Conservation (phyloP, 2,329 filamentous ascomycete genomes). For the Elsinoe fawcettii region DNA sequence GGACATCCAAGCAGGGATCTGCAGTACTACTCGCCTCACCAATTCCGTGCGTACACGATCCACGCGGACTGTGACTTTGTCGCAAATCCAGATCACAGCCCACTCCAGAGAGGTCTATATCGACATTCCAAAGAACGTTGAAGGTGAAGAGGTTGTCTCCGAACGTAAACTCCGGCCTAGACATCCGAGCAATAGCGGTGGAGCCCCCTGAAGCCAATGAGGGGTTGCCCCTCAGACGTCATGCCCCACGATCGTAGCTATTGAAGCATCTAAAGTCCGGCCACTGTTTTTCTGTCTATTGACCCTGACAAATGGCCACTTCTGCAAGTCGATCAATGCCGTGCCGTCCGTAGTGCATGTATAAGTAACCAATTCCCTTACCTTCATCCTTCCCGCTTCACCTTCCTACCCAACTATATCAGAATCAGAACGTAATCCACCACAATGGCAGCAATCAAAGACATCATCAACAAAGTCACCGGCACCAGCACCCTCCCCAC, state of each 20-base stretch:
- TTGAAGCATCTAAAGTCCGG: constrained; percentile 2
- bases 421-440: not conserved
- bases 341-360: not conserved
- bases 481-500: constrained; percentile 32
- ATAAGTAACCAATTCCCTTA: not conserved
- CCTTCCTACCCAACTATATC: not conserved
- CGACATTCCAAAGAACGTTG: no score
- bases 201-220: not conserved
- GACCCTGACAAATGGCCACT: not conserved
- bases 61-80: no score
- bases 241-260: not conserved
- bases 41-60: no score
- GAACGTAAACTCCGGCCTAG: not conserved
- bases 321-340: not conserved
- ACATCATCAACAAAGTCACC: constrained; percentile 20
- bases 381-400: not conserved
- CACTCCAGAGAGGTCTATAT: no score
- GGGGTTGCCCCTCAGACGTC: not conserved
- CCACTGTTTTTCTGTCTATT: not conserved
- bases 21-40: no score
- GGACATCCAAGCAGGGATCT: no score
- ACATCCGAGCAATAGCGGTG: not conserved
- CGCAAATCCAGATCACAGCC: no score
- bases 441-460: constrained; percentile 17
- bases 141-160: not conserved